These are phyloP conservation scores for Podaxis mareebaensis DNA, from an alignment of 768 basidiomycete genomes.

Conservation along the genomic window DNA sequence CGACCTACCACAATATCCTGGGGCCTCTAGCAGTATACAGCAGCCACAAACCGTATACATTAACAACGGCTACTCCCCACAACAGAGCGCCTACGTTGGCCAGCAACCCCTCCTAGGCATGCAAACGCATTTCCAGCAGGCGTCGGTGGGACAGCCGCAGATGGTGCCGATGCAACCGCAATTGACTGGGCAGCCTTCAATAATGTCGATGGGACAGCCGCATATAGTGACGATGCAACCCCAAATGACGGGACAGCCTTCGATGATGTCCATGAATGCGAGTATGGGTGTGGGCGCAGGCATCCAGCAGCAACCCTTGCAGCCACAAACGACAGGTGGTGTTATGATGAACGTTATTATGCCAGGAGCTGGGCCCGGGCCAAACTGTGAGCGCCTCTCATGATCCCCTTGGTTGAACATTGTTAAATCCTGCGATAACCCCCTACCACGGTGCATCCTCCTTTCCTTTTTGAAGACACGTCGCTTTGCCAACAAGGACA, in stretches of 20 bases:
- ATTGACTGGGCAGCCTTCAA: conserved; percentile 1
- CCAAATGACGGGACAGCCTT: conserved; percentile 2
- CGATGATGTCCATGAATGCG: neutral
- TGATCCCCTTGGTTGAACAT: neutral
- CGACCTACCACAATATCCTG: neutral
- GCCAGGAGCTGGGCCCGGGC: conserved; percentile 1
- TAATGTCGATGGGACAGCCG: neutral
- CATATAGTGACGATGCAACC: neutral
- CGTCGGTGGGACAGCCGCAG: conserved; percentile 7
- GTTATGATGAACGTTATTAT: conserved; percentile 14
- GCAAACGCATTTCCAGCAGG: neutral
- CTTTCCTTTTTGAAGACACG: neutral
- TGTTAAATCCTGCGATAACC: neutral
- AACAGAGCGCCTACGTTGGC: conserved; percentile 3
- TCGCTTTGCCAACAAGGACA: conserved; percentile 18
- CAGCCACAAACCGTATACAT: neutral
- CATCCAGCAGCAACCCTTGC: neutral
- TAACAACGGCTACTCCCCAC: neutral
- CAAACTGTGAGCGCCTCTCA: neutral
- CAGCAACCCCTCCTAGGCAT: neutral
- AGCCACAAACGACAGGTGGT: conserved; percentile 3
- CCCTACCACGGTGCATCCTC: no score
- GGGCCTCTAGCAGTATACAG: neutral
- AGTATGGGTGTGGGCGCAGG: neutral
- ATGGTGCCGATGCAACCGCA: conserved; percentile 11